Conservation (phyloP, 208 protist species). For the Acanthamoeba triangularis region DNA sequence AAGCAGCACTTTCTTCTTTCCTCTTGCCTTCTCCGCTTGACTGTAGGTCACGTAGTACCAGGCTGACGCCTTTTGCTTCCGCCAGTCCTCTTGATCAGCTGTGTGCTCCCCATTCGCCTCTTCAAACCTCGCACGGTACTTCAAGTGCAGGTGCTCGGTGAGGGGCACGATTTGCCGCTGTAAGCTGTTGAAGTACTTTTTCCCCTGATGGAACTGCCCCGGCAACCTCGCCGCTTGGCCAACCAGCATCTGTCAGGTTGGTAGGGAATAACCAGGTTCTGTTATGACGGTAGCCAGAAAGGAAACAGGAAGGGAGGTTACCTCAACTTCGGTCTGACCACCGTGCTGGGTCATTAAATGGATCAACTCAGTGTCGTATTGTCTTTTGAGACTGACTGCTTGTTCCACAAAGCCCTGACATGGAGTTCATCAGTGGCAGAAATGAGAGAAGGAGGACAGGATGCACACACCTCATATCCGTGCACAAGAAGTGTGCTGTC, state of each 20-base stretch:
- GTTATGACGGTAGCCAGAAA: background rate
- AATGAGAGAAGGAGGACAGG: background rate
- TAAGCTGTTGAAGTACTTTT: background rate
- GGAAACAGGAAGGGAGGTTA: background rate
- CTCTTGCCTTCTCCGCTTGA: background rate
- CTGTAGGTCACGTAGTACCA: constrained; percentile 13
- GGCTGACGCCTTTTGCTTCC: background rate
- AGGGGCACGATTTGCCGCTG: background rate
- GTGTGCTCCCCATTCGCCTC: background rate
- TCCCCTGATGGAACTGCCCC: background rate
- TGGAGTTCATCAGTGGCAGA: background rate
- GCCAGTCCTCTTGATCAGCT: background rate
- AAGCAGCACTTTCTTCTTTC: background rate
- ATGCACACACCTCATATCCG: background rate
- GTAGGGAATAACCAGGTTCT: background rate
- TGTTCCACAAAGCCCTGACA: background rate
- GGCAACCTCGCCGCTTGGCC: background rate
- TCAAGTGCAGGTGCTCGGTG: background rate
- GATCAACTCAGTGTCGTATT: background rate
- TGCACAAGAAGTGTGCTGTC: background rate
- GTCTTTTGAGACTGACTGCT: background rate
- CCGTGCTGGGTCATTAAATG: background rate
- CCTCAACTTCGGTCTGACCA: background rate
- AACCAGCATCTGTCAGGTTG: background rate
- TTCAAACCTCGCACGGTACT: background rate